These are phyloP conservation scores for Plantago coronopus DNA, from an alignment of 305 asterid genomes.

Conservation along the genomic window DNA sequence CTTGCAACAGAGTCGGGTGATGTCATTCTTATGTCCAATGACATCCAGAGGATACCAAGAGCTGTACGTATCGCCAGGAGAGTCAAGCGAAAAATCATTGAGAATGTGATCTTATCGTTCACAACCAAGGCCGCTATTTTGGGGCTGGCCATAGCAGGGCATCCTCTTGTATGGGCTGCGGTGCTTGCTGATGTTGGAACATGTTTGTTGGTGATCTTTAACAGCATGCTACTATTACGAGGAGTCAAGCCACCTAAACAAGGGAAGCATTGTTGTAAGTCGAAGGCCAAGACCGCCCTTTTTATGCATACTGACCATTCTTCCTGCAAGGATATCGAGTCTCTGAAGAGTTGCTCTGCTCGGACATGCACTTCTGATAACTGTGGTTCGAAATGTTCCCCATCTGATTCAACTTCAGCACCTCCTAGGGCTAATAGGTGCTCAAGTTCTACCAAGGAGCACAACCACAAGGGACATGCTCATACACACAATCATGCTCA, in stretches of 20 bases:
- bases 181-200: conserved; percentile 76
- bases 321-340: conserved; percentile 24
- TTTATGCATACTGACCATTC: conserved; percentile 20
- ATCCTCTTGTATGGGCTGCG: conserved; percentile 93
- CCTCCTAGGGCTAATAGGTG: conserved; percentile 4
- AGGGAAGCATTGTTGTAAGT: conserved; percentile 7
- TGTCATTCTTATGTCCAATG: conserved; percentile 73
- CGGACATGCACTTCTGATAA: conserved; percentile 26
- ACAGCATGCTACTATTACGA: conserved; percentile 69
- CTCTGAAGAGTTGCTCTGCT: conserved; percentile 18
- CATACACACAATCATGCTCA: conserved; percentile 11
- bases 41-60: conserved; percentile 57
- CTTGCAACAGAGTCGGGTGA: conserved; percentile 77
- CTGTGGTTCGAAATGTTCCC: conserved; percentile 17
- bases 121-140: conserved; percentile 56
- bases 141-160: conserved; percentile 74
- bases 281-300: conserved; percentile 8
- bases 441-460: conserved; percentile 15
- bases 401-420: neutral
- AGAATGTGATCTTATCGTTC: conserved; percentile 55
- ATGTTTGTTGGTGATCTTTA: conserved; percentile 67
- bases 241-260: conserved; percentile 18
- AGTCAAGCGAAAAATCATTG: conserved; percentile 50
- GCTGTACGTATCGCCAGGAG: conserved; percentile 48
- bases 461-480: conserved; percentile 15